Evolutionary conservation across 2,329 filamentous ascomycete species (phyloP).

Genomic region (Ceratocystis cubensis): DNA sequence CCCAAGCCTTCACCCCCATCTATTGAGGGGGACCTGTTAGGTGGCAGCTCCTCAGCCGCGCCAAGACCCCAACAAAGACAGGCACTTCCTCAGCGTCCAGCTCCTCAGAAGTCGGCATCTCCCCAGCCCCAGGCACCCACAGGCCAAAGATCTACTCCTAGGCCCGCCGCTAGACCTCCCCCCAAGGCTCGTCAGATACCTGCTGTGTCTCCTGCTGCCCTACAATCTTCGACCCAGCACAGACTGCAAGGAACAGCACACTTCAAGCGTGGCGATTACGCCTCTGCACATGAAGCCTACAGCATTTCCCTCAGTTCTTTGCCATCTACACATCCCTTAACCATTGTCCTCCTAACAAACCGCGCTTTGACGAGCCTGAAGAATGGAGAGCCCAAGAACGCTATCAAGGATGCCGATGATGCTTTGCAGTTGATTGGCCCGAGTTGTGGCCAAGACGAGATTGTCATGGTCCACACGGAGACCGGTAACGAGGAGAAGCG

Average conservation of each 20-base stretch:
- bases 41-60: constrained; percentile 26
- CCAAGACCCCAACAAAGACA: constrained; percentile 31
- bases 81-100: constrained; percentile 30
- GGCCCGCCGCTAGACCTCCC: constrained; percentile 24
- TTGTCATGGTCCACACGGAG: constrained; percentile 51
- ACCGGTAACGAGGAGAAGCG: constrained; percentile 52
- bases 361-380: constrained; percentile 82
- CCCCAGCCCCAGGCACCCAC: not conserved
- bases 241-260: constrained; percentile 72
- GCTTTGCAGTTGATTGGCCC: constrained; percentile 70
- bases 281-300: constrained; percentile 72
- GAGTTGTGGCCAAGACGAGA: constrained; percentile 66
- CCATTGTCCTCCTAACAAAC: constrained; percentile 83
- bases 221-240: constrained; percentile 65
- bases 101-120: constrained; percentile 31
- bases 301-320: constrained; percentile 61
- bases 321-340: constrained; percentile 66
- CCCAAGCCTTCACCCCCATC: constrained; percentile 30
- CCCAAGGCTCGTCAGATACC: constrained; percentile 47
- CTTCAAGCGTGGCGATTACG: constrained; percentile 90
- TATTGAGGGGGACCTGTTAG: constrained; percentile 53
- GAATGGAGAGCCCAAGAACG: constrained; percentile 79
- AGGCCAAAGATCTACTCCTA: not conserved
- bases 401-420: constrained; percentile 70
- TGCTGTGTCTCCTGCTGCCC: constrained; percentile 51